Evolutionary conservation across 805 yeast genomes (phyloP).

Genomic region (Myxozyma nipponensis): DNA sequence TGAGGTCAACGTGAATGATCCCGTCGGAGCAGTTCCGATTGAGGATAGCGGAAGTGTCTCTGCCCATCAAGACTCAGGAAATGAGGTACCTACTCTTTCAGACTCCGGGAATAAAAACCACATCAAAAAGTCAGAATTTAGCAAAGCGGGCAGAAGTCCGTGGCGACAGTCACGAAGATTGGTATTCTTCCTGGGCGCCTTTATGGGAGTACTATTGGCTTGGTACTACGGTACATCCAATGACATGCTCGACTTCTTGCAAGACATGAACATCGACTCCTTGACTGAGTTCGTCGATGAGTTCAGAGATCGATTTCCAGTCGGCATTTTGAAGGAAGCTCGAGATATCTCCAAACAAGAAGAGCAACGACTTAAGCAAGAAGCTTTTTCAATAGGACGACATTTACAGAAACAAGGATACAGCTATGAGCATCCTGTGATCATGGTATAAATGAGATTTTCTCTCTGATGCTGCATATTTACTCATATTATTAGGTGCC

Average conservation of each 20-base stretch:
- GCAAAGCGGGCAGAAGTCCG: not conserved
- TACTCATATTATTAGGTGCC: slow-evolving; percentile 52
- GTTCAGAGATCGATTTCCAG: slow-evolving; percentile 73
- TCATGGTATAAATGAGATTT: too few species aligned
- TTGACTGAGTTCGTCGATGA: slow-evolving; percentile 60
- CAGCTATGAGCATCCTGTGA: slow-evolving; percentile 66
- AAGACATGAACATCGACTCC: slow-evolving; percentile 52
- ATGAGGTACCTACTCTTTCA: too few species aligned
- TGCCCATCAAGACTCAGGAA: too few species aligned
- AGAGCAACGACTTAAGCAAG: slow-evolving; percentile 45
- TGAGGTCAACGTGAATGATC: not conserved
- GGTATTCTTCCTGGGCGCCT: slow-evolving; percentile 49
- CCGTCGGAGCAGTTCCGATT: slow-evolving; percentile 5
- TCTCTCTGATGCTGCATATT: too few species aligned
- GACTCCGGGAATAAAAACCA: too few species aligned
- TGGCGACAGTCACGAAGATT: slow-evolving; percentile 17
- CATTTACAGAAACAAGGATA: slow-evolving; percentile 52
- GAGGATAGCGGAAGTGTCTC: too few species aligned
- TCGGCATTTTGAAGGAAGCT: slow-evolving; percentile 55
- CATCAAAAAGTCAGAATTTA: too few species aligned
- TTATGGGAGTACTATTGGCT: slow-evolving; percentile 65
- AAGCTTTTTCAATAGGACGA: slow-evolving; percentile 84
- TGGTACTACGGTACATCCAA: slow-evolving; percentile 52
- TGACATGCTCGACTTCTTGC: slow-evolving; percentile 49
- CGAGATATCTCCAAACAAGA: slow-evolving; percentile 45